Evolutionary conservation across 768 basidiomycete species (phyloP).

Genomic region (Amanita muscaria): DNA sequence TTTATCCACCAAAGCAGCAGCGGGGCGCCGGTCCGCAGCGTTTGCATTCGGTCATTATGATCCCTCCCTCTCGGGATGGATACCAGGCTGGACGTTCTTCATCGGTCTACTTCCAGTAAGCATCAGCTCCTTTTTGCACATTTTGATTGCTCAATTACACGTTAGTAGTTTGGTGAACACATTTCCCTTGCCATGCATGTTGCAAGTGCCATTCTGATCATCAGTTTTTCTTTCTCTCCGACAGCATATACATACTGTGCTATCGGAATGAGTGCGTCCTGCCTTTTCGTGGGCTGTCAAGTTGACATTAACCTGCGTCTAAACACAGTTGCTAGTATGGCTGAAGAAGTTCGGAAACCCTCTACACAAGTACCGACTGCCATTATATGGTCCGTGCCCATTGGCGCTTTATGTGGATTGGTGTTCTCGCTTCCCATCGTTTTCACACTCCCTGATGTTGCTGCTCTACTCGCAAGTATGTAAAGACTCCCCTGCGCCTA

Average conservation of each 20-base stretch:
- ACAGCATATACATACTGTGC: constrained; percentile 47
- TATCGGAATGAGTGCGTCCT: constrained; percentile 49
- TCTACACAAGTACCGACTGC: constrained; percentile 45
- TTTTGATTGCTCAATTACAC: constrained; percentile 1
- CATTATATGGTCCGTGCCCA: constrained; percentile 44
- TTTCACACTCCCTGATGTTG: constrained; percentile 55
- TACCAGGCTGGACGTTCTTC: constrained; percentile 61
- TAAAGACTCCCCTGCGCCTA: neutral
- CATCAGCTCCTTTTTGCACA: neutral
- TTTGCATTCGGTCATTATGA: constrained; percentile 55
- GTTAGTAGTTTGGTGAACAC: constrained; percentile 25
- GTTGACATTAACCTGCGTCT: neutral
- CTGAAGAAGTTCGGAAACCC: constrained; percentile 59
- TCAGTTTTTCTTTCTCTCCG: neutral
- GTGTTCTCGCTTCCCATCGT: constrained; percentile 53
- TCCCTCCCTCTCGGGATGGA: constrained; percentile 58
- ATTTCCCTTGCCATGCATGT: too few species aligned
- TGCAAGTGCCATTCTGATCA: too few species aligned
- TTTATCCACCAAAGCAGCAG: constrained; percentile 47
- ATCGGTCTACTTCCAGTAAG: constrained; percentile 52
- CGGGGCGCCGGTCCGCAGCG: constrained; percentile 42
- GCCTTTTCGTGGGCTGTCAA: neutral
- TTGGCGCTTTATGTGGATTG: constrained; percentile 41
- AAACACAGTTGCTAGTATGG: constrained; percentile 48
- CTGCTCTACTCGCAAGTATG: constrained; percentile 42